Base-by-base conservation (phyloP, 2,329 filamentous ascomycete species). In the Penicillium verrucosum region DNA sequence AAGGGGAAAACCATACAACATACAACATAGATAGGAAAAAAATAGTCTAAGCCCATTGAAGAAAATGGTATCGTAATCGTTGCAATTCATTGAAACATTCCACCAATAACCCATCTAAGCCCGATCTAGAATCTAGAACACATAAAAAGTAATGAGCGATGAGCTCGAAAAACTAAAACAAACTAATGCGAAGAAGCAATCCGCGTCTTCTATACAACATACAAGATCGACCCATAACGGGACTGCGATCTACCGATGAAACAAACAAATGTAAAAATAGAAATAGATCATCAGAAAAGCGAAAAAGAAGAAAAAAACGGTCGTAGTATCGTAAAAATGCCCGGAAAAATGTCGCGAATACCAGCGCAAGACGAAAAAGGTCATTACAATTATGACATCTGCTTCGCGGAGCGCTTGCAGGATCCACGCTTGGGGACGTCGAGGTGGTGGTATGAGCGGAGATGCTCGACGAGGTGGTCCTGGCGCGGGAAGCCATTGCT, bases 391-490 rank as follows among this genome's bases (percentile, higher is more conserved):
- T 41, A 56, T 36, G 54, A 56, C 1, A 54, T 59, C 18, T 59
- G 54, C 54, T 65, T 65, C 23, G 60, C 59, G 10, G 63, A 61
- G 27, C 69, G 67, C 64, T 72, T 73, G 53, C 69, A 65, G 14
- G 66, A 63, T 14, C 66, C 62, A 1, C 75, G 73, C 65, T 77
- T 77, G 3, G 75, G 73, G 18, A 79, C 66, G 34, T 80, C 73
- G 44, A 78, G 68, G 53, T 80, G 76, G 65, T 86, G 84, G 58
- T 79, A 83, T 42, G 81, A 81, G 51, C 83, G 73, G 51, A 82
- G 67, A 66, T 86, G 84, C 64, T 85, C 84, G 38, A 75, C 76
- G 40, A 84, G 72, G 64, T 86, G 83, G 63, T 86, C 84, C 51
- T 78, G 75, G 6, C 83, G 75, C 5, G 80, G 80, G 63, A 85